Conservation (phyloP, 345 rosid species). For the Syzygium aqueum region DNA sequence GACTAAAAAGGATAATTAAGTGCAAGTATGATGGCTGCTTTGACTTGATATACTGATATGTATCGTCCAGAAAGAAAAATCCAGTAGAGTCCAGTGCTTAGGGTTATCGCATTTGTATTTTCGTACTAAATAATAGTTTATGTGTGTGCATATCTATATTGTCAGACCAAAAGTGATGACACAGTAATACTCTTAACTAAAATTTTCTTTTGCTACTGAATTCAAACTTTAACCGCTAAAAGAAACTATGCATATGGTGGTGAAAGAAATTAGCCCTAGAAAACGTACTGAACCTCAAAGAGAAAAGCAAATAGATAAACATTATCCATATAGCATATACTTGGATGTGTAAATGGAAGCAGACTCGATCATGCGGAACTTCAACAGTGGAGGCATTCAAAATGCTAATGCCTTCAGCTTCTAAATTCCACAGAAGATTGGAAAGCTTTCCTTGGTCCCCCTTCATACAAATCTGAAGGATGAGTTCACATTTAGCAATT, state of each 20-base stretch:
- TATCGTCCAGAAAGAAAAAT: neutral
- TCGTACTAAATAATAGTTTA: neutral
- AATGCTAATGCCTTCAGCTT: conserved; percentile 13
- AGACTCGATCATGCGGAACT: conserved; percentile 10
- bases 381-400: conserved; percentile 13
- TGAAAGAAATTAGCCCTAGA: neutral
- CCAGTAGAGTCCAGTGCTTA: neutral
- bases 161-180: neutral
- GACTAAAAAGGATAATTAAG: neutral
- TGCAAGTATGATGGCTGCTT: neutral
- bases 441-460: conserved; percentile 1
- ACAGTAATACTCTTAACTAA: neutral
- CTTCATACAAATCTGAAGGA: conserved; percentile 16
- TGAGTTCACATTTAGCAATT: conserved; percentile 14
- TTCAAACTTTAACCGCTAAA: neutral
- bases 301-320: neutral
- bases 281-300: neutral
- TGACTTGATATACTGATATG: neutral
- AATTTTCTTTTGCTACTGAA: neutral
- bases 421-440: conserved; percentile 14
- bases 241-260: neutral
- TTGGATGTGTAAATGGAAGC: conserved; percentile 15
- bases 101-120: neutral
- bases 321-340: neutral
- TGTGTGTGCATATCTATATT: neutral